These are phyloP conservation scores for Rhynchosporium secalis DNA, from an alignment of 2,329 filamentous ascomycete species.

Conservation along the genomic window DNA sequence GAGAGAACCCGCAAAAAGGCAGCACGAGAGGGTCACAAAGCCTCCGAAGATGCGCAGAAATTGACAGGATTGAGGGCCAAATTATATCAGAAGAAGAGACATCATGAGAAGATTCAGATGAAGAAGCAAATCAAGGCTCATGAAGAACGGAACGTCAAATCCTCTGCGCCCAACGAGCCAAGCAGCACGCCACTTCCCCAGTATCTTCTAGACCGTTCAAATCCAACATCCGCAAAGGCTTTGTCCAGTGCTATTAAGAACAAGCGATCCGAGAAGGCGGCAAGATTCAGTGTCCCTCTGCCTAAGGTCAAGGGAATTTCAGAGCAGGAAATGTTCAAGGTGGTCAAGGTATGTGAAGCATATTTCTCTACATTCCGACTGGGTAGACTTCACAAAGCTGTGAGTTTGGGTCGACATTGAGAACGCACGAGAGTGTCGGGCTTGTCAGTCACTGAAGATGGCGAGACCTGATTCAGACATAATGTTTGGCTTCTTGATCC, in stretches of 20 bases:
- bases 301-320: constrained; percentile 92
- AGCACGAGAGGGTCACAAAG: constrained; percentile 86
- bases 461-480: background rate
- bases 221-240: constrained; percentile 63
- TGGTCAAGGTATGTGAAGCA: constrained; percentile 51
- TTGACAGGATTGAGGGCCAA: constrained; percentile 89
- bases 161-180: constrained; percentile 64
- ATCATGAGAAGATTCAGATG: constrained; percentile 98
- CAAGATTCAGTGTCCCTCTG: constrained; percentile 86
- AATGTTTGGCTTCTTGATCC: background rate
- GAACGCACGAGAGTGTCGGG: too few relatives aligned
- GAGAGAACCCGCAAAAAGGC: constrained; percentile 84
- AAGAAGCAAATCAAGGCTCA: constrained; percentile 91
- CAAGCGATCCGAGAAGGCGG: constrained; percentile 90
- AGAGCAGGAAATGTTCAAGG: constrained; percentile 98
- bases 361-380: background rate
- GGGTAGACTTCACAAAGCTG: background rate
- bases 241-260: constrained; percentile 85
- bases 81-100: constrained; percentile 87
- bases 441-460: background rate
- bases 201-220: constrained; percentile 83
- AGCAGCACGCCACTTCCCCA: constrained; percentile 80
- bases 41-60: constrained; percentile 88
- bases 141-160: constrained; percentile 93
- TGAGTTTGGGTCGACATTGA: background rate